Conservation (phyloP, 1,284 basidiomycete genomes). For the Puccinia brachypodii region DNA sequence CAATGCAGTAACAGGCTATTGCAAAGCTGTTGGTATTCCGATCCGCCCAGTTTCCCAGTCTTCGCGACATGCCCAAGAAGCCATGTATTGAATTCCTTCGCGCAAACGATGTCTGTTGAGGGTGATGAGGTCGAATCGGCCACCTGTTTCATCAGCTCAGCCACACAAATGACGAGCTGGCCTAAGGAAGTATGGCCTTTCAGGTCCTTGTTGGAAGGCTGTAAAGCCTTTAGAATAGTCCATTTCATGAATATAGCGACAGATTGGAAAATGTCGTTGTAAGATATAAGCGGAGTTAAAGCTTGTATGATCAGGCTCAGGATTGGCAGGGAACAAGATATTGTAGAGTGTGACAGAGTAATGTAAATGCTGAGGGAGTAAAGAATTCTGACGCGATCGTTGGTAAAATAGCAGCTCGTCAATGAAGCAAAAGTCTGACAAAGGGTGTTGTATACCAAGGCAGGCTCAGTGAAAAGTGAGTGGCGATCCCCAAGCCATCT, state of each 20-base stretch:
- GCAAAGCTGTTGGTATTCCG: constrained; percentile 11
- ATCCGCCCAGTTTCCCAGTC: background rate
- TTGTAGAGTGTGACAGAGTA: constrained; percentile 58
- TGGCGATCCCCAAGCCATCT: constrained; percentile 38
- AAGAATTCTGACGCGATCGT: constrained; percentile 77
- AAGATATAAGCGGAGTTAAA: constrained; percentile 27
- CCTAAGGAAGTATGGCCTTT: constrained; percentile 14
- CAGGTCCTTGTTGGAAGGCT: background rate
- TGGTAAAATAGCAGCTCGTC: constrained; percentile 71
- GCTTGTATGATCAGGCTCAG: constrained; percentile 51
- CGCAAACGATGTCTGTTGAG: background rate
- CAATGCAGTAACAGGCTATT: constrained; percentile 36
- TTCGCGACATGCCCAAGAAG: constrained; percentile 25
- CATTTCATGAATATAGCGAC: constrained; percentile 30
- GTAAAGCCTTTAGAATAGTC: constrained; percentile 28
- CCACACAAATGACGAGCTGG: constrained; percentile 20
- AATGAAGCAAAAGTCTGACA: constrained; percentile 71
- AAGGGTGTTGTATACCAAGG: constrained; percentile 70
- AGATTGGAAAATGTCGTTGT: constrained; percentile 34
- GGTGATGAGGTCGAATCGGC: constrained; percentile 14
- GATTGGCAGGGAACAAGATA: constrained; percentile 63
- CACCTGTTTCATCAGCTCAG: constrained; percentile 15
- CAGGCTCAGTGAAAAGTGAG: constrained; percentile 27
- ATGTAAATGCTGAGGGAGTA: constrained; percentile 74
- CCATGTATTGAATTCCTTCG: constrained; percentile 36